A percentile compares a stretch with the other conserved stretches of the same genome.
phyloP scores from a whole-genome alignment of 2,329 filamentous ascomycete genomes.

The Cladosporium sp. region DNA sequence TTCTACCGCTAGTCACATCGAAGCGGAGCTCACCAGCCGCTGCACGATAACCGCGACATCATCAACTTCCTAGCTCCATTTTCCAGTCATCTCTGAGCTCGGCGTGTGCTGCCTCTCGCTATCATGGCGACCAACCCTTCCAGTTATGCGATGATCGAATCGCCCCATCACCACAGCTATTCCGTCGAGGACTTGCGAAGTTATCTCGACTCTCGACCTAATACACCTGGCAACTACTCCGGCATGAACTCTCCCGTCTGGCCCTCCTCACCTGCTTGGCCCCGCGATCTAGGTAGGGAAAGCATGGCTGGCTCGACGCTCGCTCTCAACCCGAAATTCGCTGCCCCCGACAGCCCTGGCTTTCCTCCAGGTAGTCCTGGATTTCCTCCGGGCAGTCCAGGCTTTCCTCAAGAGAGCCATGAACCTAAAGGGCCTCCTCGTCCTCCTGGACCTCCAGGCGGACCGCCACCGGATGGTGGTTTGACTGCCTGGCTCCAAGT shows the following conservation, averaged over 20 bases:
- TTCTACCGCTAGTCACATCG: not conserved
- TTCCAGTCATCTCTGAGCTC: not conserved
- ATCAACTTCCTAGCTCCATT: constrained; percentile 5
- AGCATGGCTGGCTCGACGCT: constrained; percentile 6
- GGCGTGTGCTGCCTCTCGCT: not conserved
- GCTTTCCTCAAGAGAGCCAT: not conserved
- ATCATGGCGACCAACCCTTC: constrained; percentile 8
- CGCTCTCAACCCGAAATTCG: constrained; percentile 3
- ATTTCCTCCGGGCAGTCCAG: constrained; percentile 4
- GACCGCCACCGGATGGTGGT: constrained; percentile 38
- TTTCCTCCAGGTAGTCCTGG: constrained; percentile 5
- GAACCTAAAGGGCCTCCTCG: constrained; percentile 6
- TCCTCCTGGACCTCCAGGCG: constrained; percentile 23
- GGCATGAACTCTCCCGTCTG: constrained; percentile 7
- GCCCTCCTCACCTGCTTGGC: constrained; percentile 8
- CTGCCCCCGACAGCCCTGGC: constrained; percentile 3
- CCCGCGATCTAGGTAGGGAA: not conserved
- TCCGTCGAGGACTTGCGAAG: constrained; percentile 7
- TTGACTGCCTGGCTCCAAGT: constrained; percentile 43
- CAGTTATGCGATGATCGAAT: constrained; percentile 10
- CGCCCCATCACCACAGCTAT: constrained; percentile 9
- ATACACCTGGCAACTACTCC: constrained; percentile 7
- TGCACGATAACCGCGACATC: not conserved
- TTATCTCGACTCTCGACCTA: constrained; percentile 8
- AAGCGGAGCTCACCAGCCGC: constrained; percentile 2